Evolutionary conservation across 2,329 filamentous ascomycete genomes (phyloP).

Genomic region (Phialophora verrucosa): DNA sequence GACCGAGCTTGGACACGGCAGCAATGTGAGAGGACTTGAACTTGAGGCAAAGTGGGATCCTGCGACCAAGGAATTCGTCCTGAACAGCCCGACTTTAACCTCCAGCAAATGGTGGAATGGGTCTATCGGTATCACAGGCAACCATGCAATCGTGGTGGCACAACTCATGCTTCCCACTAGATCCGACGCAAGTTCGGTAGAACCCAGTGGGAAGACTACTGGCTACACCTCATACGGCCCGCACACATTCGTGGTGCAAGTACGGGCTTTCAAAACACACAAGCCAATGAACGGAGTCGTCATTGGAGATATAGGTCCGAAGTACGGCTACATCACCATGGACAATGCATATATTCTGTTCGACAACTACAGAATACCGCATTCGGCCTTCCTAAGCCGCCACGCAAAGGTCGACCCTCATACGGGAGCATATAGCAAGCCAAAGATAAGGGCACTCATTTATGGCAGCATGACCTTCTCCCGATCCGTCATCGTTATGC

Average conservation of each 20-base stretch:
- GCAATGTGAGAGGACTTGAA: too few species aligned
- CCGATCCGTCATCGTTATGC: conserved; percentile 47
- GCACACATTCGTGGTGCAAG: conserved; percentile 59
- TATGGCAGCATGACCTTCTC: conserved; percentile 59
- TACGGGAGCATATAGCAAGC: conserved; percentile 52
- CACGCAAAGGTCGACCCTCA: conserved; percentile 50
- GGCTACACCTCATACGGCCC: conserved; percentile 7
- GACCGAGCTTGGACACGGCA: too few species aligned
- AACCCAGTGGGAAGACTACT: background rate
- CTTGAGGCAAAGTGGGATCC: too few species aligned
- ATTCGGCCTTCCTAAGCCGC: conserved; percentile 46
- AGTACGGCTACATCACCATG: conserved; percentile 60
- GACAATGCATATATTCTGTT: conserved; percentile 62
- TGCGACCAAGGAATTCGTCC: too few species aligned
- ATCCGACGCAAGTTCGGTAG: too few species aligned
- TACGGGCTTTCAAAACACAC: conserved; percentile 56
- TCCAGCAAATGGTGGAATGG: too few species aligned
- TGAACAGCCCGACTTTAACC: too few species aligned
- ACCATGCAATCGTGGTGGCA: too few species aligned
- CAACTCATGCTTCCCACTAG: too few species aligned
- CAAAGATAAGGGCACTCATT: conserved; percentile 55
- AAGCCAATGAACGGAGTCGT: conserved; percentile 55
- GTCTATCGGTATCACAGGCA: too few species aligned
- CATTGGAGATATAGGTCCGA: conserved; percentile 62
- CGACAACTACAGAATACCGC: conserved; percentile 53